Conservation (phyloP, 2,329 filamentous ascomycete genomes). For the Fusarium napiforme region DNA sequence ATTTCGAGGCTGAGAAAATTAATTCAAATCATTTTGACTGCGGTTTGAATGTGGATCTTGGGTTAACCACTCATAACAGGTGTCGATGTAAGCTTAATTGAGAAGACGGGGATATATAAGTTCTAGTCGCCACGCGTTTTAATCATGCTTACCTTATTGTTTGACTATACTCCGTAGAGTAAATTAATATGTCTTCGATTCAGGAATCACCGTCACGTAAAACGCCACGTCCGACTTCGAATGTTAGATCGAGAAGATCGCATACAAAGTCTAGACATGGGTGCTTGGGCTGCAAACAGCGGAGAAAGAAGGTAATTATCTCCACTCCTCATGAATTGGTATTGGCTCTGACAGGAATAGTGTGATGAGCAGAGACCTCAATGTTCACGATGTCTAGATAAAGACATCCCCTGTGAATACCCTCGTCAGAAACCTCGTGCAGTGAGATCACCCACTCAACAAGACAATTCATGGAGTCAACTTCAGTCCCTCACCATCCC, state of each 20-base stretch:
- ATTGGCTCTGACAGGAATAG: slow-evolving; percentile 10
- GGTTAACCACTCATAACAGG: background rate
- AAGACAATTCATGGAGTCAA: background rate
- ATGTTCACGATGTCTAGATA: slow-evolving; percentile 29
- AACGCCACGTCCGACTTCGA: background rate
- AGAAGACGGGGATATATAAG: background rate
- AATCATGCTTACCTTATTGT: background rate
- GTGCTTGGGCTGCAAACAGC: slow-evolving; percentile 38
- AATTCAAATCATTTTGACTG: slow-evolving; percentile 20
- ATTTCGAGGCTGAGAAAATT: background rate
- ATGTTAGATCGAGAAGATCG: slow-evolving; percentile 23
- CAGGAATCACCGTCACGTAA: background rate
- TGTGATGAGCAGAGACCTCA: slow-evolving; percentile 32
- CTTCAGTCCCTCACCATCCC: background rate
- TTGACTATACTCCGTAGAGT: background rate
- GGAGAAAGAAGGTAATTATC: slow-evolving; percentile 31
- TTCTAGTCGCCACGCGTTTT: background rate
- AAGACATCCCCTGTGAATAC: slow-evolving; percentile 29
- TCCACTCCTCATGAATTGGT: rapidly evolving
- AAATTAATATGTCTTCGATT: background rate
- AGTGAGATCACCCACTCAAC: background rate
- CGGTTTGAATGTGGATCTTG: slow-evolving; percentile 6
- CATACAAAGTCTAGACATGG: slow-evolving; percentile 41
- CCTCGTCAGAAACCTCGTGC: background rate
- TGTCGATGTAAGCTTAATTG: slow-evolving; percentile 5